phyloP scores from a whole-genome alignment of 2,329 filamentous ascomycete species.

The Trichocomaceae sp. region DNA sequence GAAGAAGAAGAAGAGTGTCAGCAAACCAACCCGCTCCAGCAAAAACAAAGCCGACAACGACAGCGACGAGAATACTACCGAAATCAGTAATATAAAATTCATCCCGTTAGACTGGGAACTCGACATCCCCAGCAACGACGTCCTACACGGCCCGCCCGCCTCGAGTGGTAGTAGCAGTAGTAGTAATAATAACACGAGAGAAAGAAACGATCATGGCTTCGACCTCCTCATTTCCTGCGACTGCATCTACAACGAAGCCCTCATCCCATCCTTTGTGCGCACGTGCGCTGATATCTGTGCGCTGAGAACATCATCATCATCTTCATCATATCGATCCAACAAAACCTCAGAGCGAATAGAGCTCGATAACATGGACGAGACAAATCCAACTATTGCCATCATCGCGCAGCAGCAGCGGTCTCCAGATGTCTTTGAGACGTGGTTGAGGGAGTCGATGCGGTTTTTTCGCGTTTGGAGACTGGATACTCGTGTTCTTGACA shows the following conservation, averaged over 20 bases:
- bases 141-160: background rate
- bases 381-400: constrained; percentile 61
- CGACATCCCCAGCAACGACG: constrained; percentile 26
- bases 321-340: constrained; percentile 16
- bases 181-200: background rate
- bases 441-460: constrained; percentile 62
- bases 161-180: too few relatives aligned
- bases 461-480: constrained; percentile 67
- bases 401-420: constrained; percentile 85
- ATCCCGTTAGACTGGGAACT: constrained; percentile 75
- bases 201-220: constrained; percentile 41
- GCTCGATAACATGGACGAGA: too few relatives aligned
- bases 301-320: constrained; percentile 38
- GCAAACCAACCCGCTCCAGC: background rate
- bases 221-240: constrained; percentile 79
- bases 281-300: constrained; percentile 70
- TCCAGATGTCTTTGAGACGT: constrained; percentile 75
- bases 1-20: constrained; percentile 4
- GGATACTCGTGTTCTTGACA: constrained; percentile 59
- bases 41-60: background rate
- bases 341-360: too few relatives aligned
- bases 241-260: constrained; percentile 88
- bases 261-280: constrained; percentile 74
- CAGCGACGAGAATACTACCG: background rate
- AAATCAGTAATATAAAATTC: constrained; percentile 45